Evolutionary conservation across 2,329 filamentous ascomycete genomes (phyloP).

Genomic region (Paracorniculantispora psalliotae): DNA sequence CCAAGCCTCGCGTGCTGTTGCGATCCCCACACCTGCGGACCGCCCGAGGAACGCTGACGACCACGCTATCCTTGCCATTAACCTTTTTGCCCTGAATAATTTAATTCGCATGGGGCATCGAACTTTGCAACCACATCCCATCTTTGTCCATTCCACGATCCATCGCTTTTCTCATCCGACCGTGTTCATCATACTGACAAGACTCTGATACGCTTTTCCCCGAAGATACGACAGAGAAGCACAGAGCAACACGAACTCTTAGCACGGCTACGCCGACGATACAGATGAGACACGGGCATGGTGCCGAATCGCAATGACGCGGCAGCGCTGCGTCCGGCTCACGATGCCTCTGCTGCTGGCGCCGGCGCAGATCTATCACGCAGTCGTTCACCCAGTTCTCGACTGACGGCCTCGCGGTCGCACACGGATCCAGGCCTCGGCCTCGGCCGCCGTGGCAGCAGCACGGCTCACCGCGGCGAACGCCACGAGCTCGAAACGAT

Average conservation of each 20-base stretch:
- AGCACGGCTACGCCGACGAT: too few relatives aligned
- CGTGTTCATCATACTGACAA: too few relatives aligned
- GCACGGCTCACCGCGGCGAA: neutral
- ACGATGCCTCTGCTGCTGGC: neutral
- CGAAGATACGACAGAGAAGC: too few relatives aligned
- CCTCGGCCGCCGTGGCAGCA: neutral
- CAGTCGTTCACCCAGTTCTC: neutral
- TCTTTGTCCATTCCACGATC: neutral
- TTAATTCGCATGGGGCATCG: too few relatives aligned
- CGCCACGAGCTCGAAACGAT: conserved; percentile 13
- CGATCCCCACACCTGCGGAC: too few relatives aligned
- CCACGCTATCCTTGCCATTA: too few relatives aligned
- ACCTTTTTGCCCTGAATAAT: too few relatives aligned
- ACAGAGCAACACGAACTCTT: too few relatives aligned
- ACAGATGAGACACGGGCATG: conserved; percentile 25
- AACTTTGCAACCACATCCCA: neutral
- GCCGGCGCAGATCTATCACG: neutral
- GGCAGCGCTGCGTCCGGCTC: conserved; percentile 18
- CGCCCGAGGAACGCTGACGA: too few relatives aligned
- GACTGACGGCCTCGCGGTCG: neutral
- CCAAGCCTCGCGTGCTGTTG: too few relatives aligned
- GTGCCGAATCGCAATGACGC: conserved; percentile 23
- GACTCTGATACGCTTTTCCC: too few relatives aligned
- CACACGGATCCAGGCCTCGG: neutral
- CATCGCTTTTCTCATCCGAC: too few relatives aligned